These are phyloP conservation scores for Schoenoplectus tabernaemontani DNA, from an alignment of 202 grass and related monocot species.

Conservation along the genomic window DNA sequence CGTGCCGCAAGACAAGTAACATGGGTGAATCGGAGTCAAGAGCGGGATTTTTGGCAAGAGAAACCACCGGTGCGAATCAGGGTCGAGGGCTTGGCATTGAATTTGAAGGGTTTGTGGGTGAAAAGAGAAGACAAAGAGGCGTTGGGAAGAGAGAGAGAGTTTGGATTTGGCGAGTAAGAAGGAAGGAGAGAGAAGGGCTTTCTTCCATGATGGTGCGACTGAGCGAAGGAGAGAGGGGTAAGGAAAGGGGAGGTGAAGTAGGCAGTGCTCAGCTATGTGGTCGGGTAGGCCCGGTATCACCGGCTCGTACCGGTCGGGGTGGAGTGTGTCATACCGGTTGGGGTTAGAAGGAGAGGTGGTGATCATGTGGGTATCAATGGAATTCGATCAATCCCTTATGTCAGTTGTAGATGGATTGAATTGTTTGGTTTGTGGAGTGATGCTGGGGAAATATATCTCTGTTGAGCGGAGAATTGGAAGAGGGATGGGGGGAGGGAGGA, in stretches of 20 bases:
- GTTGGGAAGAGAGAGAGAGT: constrained; percentile 38
- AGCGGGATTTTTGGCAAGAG: constrained; percentile 62
- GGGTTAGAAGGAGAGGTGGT: neutral
- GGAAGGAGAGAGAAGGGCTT: constrained; percentile 29
- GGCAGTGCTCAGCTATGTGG: constrained; percentile 93
- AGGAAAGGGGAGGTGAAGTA: constrained; percentile 90
- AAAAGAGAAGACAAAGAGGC: constrained; percentile 81
- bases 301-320: constrained; percentile 22
- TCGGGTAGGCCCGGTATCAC: constrained; percentile 71
- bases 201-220: constrained; percentile 82
- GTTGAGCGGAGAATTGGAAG: neutral
- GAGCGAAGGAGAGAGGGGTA: constrained; percentile 85
- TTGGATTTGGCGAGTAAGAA: neutral
- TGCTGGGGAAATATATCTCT: neutral
- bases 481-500: neutral
- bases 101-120: constrained; percentile 59
- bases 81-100: constrained; percentile 88
- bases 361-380: constrained; percentile 12
- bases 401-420: constrained; percentile 8
- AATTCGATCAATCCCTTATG: neutral
- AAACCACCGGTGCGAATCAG: constrained; percentile 52
- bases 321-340: neutral
- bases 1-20: constrained; percentile 56
- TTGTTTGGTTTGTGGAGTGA: neutral
- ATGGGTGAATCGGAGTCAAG: constrained; percentile 32